A percentile compares a stretch with the other conserved stretches of the same genome.
Conservation (phyloP, 2,329 filamentous ascomycete genomes). For the Botryotinia narcissicola region DNA sequence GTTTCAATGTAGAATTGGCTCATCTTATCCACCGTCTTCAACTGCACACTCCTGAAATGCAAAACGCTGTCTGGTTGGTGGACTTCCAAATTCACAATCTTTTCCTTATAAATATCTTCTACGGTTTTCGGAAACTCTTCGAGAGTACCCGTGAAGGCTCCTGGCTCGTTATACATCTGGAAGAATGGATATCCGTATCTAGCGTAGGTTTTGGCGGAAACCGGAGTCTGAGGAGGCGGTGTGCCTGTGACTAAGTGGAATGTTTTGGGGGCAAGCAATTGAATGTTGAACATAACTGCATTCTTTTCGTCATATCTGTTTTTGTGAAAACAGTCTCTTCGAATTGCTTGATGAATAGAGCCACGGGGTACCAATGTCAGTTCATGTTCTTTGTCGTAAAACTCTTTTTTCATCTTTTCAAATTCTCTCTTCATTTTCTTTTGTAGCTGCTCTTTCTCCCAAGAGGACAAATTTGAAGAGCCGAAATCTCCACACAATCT, state of each 20-base stretch:
- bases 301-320: slow-evolving; percentile 5
- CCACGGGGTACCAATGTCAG: neutral
- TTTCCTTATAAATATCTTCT: neutral
- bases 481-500: neutral
- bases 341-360: slow-evolving; percentile 13
- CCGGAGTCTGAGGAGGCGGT: slow-evolving; percentile 4
- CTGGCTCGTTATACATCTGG: slow-evolving; percentile 9
- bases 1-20: neutral
- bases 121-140: neutral
- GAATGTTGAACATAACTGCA: slow-evolving; percentile 1
- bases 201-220: neutral
- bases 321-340: neutral
- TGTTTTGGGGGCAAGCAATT: slow-evolving; percentile 6
- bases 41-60: neutral
- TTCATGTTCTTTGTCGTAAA: neutral
- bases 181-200: slow-evolving; percentile 7
- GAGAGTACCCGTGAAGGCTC: neutral
- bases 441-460: no score
- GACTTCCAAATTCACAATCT: neutral
- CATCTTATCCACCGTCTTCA: neutral
- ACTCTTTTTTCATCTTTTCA: neutral
- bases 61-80: neutral
- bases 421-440: no score
- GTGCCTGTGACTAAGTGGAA: slow-evolving; percentile 7
- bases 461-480: neutral